Conservation (phyloP, 225 moss, liverwort and hornwort species). For the Sphagnum tenellum region DNA sequence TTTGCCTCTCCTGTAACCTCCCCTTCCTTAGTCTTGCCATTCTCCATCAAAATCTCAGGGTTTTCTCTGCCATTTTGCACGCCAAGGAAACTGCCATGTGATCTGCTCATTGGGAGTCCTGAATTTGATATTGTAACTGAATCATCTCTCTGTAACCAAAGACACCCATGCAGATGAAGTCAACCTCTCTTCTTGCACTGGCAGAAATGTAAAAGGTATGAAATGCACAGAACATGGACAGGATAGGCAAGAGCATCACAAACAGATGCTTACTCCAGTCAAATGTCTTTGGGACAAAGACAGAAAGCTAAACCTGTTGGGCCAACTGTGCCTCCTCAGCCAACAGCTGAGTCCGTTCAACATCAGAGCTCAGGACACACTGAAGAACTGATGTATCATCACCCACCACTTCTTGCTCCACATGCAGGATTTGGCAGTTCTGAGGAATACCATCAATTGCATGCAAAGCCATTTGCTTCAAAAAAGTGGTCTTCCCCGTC, state of each 20-base stretch:
- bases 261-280: no score
- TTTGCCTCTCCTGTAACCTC: conserved; percentile 30
- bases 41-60: neutral
- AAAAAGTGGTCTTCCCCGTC: conserved; percentile 88
- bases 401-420: conserved; percentile 97
- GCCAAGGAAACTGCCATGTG: conserved; percentile 28
- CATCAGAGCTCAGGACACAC: conserved; percentile 88
- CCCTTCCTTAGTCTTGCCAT: neutral
- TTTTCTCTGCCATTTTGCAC: conserved; percentile 7
- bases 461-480: conserved; percentile 99
- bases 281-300: neutral
- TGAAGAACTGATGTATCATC: conserved; percentile 89
- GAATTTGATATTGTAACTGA: conserved; percentile 23
- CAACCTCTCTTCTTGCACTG: conserved; percentile 17
- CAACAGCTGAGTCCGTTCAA: conserved; percentile 83
- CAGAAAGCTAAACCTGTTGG: conserved; percentile 53
- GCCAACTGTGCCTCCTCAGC: conserved; percentile 76
- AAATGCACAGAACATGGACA: neutral
- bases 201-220: neutral
- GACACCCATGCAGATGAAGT: no score
- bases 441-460: conserved; percentile 91
- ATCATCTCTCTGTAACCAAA: conserved; percentile 28
- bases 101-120: conserved; percentile 28
- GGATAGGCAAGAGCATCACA: no score
- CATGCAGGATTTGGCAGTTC: conserved; percentile 96